These are phyloP conservation scores for Naganishia albida DNA, from an alignment of 1,284 basidiomycete genomes.

Conservation along the genomic window DNA sequence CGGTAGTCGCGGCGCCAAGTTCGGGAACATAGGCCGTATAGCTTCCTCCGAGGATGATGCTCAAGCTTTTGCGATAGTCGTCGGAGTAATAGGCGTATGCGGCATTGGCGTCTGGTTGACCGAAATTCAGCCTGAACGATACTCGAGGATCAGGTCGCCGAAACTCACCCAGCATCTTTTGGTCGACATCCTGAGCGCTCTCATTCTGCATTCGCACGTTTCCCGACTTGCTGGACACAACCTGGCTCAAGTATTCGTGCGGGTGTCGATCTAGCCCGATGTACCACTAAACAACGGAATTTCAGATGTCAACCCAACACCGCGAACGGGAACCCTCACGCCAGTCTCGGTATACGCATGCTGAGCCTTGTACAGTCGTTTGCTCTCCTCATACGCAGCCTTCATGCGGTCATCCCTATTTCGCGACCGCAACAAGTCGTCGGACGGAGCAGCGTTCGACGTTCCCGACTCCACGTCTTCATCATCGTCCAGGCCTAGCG, in stretches of 20 bases:
- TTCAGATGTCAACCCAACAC: not conserved
- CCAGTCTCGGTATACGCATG: conserved; percentile 28
- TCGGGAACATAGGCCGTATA: conserved; percentile 1
- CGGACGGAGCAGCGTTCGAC: not conserved
- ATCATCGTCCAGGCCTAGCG: conserved; percentile 28
- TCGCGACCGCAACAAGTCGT: conserved; percentile 7
- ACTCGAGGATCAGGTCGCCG: not conserved
- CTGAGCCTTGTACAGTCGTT: conserved; percentile 23
- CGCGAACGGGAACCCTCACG: conserved; percentile 5
- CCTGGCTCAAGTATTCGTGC: conserved; percentile 23
- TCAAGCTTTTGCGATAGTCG: conserved; percentile 16
- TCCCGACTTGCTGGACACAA: conserved; percentile 17
- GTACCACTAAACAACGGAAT: conserved; percentile 24
- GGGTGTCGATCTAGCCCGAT: conserved; percentile 30
- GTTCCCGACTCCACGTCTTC: not conserved
- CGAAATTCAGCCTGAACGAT: not conserved
- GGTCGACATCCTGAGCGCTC: conserved; percentile 16
- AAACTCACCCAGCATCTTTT: conserved; percentile 28
- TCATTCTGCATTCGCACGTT: conserved; percentile 4
- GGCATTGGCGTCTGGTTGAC: conserved; percentile 12
- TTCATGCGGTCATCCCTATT: conserved; percentile 31
- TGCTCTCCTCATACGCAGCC: conserved; percentile 28
- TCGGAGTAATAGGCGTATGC: conserved; percentile 11
- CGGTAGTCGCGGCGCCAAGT: not conserved
- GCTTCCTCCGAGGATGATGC: conserved; percentile 13